phyloP scores from a whole-genome alignment of 2,329 filamentous ascomycete genomes.

The Beauveria sp. region DNA sequence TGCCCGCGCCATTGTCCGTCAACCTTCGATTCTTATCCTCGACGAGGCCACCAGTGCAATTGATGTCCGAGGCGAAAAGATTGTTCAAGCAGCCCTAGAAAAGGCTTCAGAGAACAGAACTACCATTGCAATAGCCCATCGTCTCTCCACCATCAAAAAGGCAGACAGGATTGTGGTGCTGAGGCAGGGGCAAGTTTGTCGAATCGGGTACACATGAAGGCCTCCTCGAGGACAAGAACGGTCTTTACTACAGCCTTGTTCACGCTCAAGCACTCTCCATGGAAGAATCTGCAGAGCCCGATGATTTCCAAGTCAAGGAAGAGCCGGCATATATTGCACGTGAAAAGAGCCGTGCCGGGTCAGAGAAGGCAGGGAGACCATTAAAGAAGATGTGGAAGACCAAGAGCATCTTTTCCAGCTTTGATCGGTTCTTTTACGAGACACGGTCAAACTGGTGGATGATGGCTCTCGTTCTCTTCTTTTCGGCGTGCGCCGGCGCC shows the following conservation, averaged over 20 bases:
- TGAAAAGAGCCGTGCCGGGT: conserved; percentile 38
- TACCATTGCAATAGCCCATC: conserved; percentile 67
- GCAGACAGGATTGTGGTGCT: conserved; percentile 75
- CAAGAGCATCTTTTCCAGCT: conserved; percentile 43
- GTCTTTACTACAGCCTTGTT: conserved; percentile 64
- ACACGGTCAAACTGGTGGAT: conserved; percentile 43
- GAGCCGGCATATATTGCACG: conserved; percentile 33
- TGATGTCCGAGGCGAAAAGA: conserved; percentile 46
- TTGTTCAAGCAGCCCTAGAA: conserved; percentile 55
- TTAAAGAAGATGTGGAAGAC: conserved; percentile 28
- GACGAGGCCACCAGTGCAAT: conserved; percentile 73
- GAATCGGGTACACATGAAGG: conserved; percentile 71
- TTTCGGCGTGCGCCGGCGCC: conserved; percentile 36
- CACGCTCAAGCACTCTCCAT: conserved; percentile 52
- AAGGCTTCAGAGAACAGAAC: conserved; percentile 55
- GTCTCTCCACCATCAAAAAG: conserved; percentile 66
- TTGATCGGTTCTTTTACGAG: conserved; percentile 50
- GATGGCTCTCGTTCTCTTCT: conserved; percentile 45
- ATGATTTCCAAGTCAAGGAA: conserved; percentile 29
- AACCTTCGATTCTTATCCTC: conserved; percentile 64
- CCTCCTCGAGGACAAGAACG: conserved; percentile 51
- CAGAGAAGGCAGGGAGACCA: conserved; percentile 21
- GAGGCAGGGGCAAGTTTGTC: conserved; percentile 61
- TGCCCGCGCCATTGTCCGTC: conserved; percentile 58
- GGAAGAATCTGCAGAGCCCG: conserved; percentile 34